phyloP scores from a whole-genome alignment of 176 grass and related monocot species.

The Lolium perenne region DNA sequence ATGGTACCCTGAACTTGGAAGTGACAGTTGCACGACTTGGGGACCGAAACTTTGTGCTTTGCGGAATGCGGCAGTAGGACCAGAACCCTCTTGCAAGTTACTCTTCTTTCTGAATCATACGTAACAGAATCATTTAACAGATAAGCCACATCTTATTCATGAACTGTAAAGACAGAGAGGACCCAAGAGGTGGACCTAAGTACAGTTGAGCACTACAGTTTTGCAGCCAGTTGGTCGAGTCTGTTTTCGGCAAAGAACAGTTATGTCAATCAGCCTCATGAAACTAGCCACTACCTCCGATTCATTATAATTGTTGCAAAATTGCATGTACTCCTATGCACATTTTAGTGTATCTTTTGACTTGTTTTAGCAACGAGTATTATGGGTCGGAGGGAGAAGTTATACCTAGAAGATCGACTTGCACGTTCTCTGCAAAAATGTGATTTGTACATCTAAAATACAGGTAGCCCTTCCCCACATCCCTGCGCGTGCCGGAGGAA shows the following conservation, averaged over 20 bases:
- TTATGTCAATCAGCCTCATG: not conserved
- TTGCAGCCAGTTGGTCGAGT: not conserved
- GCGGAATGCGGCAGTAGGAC: not conserved
- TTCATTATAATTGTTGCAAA: too few species aligned
- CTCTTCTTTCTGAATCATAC: not conserved
- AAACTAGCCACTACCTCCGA: not conserved
- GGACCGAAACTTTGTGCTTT: not conserved
- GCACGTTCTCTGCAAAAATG: too few species aligned
- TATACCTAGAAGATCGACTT: too few species aligned
- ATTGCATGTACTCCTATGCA: too few species aligned
- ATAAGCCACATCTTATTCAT: conserved; percentile 30
- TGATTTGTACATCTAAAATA: too few species aligned
- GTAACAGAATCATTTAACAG: conserved; percentile 32
- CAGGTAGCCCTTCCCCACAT: too few species aligned
- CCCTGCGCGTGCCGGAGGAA: too few species aligned
- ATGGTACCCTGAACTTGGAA: not conserved
- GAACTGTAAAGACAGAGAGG: conserved; percentile 44
- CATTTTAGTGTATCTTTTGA: too few species aligned
- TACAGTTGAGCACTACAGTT: not conserved
- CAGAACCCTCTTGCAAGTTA: conserved; percentile 34
- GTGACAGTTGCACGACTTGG: not conserved
- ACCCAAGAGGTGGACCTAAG: not conserved
- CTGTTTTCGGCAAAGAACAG: not conserved
- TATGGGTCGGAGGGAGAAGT: too few species aligned
- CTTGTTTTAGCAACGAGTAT: too few species aligned